phyloP scores from a whole-genome alignment of 495 filamentous ascomycete species.

The Lophiotrema nucula region DNA sequence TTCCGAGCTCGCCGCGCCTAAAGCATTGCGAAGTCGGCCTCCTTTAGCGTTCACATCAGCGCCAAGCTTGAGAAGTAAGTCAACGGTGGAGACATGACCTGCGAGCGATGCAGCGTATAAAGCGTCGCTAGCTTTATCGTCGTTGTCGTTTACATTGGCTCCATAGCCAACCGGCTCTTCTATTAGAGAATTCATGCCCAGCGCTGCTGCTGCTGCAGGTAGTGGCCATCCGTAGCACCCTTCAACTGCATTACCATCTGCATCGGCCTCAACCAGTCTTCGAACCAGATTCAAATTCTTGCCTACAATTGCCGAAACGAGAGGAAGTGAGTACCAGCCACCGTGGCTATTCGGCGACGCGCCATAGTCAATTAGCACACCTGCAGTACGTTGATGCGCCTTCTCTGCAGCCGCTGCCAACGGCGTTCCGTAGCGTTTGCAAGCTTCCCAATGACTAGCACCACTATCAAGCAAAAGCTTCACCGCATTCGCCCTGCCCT shows the following conservation, averaged over 20 bases:
- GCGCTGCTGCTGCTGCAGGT: background rate
- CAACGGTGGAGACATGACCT: background rate
- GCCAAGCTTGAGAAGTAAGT: conserved; percentile 13
- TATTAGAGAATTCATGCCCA: conserved; percentile 1
- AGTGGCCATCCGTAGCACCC: conserved; percentile 5
- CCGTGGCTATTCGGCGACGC: no score
- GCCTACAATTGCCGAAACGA: no score
- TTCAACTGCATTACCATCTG: background rate
- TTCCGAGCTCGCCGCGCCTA: conserved; percentile 1
- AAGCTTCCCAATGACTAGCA: no score
- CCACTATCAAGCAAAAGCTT: no score
- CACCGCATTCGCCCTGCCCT: no score
- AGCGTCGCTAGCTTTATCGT: conserved; percentile 4
- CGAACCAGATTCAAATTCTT: no score
- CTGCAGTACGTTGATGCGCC: no score
- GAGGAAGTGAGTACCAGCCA: no score
- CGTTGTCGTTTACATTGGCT: conserved; percentile 15
- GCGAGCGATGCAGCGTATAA: conserved; percentile 6
- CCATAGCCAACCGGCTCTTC: conserved; percentile 11
- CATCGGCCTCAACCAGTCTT: no score
- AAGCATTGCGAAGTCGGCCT: conserved; percentile 4
- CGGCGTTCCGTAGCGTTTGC: no score
- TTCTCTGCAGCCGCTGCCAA: no score
- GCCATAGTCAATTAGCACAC: no score
- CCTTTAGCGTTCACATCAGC: conserved; percentile 23